These are phyloP conservation scores for Taphrina pruni DNA, from an alignment of 1,139 yeast genomes.

Conservation along the genomic window DNA sequence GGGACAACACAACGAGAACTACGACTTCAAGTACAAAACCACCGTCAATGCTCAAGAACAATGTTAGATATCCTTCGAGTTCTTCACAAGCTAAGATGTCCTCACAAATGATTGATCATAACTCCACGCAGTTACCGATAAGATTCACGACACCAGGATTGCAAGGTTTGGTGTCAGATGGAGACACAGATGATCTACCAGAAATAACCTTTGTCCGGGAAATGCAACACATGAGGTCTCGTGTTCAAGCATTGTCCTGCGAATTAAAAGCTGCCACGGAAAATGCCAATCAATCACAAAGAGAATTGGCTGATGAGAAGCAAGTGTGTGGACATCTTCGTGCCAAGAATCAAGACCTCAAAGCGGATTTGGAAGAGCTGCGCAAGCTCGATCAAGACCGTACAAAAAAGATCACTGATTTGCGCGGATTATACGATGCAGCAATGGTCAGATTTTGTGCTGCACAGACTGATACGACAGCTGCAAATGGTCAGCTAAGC, in stretches of 20 bases:
- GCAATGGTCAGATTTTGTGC: neutral
- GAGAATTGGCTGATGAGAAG: neutral
- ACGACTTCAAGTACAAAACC: neutral
- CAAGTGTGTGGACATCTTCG: neutral
- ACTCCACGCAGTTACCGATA: neutral
- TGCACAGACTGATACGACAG: neutral
- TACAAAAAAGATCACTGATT: neutral
- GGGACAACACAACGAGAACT: too few species aligned
- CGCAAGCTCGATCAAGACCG: neutral
- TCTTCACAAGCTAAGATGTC: neutral
- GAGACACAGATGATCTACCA: neutral
- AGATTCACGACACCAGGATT: neutral
- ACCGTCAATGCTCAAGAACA: neutral
- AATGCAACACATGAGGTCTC: conserved; percentile 10
- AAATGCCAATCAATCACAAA: neutral
- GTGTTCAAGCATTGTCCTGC: neutral
- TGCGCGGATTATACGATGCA: neutral
- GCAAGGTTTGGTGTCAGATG: neutral
- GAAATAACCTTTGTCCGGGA: conserved; percentile 9
- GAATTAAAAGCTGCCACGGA: neutral
- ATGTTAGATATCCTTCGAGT: too few species aligned
- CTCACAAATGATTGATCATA: neutral
- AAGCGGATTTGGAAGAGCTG: neutral
- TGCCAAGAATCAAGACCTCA: neutral
- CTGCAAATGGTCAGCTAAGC: neutral